A percentile compares a stretch with the other conserved stretches of the same genome.
These are phyloP conservation scores for Clarireedia monteithiana DNA, from an alignment of 2,329 filamentous ascomycete genomes.

Conservation along the genomic window DNA sequence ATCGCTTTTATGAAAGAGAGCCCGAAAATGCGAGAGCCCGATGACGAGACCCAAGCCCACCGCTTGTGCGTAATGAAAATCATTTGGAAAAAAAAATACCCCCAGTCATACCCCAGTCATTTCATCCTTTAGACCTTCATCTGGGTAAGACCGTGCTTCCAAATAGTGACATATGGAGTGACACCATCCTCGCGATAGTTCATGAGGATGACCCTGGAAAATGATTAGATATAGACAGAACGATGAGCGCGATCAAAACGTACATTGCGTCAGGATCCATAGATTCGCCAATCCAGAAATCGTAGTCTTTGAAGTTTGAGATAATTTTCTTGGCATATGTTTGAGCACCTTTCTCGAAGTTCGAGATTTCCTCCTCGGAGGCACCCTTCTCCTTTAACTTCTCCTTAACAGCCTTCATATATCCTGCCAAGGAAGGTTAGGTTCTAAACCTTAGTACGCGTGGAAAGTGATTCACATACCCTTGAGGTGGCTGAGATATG, in stretches of 20 bases:
- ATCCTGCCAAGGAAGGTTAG: constrained; percentile 44
- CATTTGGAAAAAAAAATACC: constrained; percentile 1
- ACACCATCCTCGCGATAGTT: constrained; percentile 97
- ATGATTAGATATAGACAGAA: constrained; percentile 1
- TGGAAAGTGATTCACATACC: constrained; percentile 41
- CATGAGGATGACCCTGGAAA: constrained; percentile 70
- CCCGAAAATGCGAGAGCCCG: not conserved
- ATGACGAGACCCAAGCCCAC: not conserved
- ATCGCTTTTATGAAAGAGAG: not conserved
- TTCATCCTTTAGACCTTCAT: constrained; percentile 74
- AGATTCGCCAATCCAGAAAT: constrained; percentile 86
- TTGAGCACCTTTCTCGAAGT: constrained; percentile 71
- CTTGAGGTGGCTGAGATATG: constrained; percentile 78
- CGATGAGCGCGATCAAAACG: constrained; percentile 31
- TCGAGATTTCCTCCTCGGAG: constrained; percentile 58
- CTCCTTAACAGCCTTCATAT: constrained; percentile 85
- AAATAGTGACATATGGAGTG: constrained; percentile 83
- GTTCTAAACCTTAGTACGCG: no score
- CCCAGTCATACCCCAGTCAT: not conserved
- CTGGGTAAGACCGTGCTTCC: constrained; percentile 88
- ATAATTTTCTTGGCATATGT: constrained; percentile 72
- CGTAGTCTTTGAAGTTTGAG: constrained; percentile 88
- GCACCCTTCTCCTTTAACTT: constrained; percentile 56
- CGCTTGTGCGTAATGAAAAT: not conserved
- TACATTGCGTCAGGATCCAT: constrained; percentile 95